phyloP scores from a whole-genome alignment of 805 yeast species.

The Saccharomycopsis synnaedendra region DNA sequence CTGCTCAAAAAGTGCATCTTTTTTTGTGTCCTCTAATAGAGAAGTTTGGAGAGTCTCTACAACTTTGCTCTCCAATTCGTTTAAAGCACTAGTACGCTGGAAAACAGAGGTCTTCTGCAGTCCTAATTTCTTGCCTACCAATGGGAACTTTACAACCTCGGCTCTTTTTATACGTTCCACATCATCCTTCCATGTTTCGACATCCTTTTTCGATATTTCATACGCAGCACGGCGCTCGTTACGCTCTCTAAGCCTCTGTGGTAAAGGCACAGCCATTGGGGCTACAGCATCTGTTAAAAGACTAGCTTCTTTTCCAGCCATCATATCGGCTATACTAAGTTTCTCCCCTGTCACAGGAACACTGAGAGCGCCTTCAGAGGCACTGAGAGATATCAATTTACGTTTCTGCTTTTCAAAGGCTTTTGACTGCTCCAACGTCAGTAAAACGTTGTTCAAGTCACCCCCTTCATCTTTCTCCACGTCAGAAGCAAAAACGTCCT shows the following conservation, averaged over 20 bases:
- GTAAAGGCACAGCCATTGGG: slow-evolving; percentile 70
- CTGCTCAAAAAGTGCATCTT: slow-evolving; percentile 79
- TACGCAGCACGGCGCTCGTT: slow-evolving; percentile 85
- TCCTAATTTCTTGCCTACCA: slow-evolving; percentile 31
- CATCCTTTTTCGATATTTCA: slow-evolving; percentile 77
- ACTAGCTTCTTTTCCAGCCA: slow-evolving; percentile 44
- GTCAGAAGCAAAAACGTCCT: slow-evolving; percentile 20
- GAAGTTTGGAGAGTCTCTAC: slow-evolving; percentile 51
- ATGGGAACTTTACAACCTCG: slow-evolving; percentile 73
- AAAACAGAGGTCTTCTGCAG: slow-evolving; percentile 38
- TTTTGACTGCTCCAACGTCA: slow-evolving; percentile 27
- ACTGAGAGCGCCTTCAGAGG: slow-evolving; percentile 58
- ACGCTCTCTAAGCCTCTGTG: slow-evolving; percentile 74
- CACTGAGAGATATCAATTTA: slow-evolving; percentile 38
- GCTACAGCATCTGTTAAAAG: slow-evolving; percentile 27
- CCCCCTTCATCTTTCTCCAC: slow-evolving; percentile 21
- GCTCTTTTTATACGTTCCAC: slow-evolving; percentile 63
- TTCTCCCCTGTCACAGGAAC: slow-evolving; percentile 49
- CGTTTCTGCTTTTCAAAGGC: slow-evolving; percentile 27
- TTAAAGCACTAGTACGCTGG: slow-evolving; percentile 35
- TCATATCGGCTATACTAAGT: slow-evolving; percentile 63
- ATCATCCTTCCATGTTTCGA: slow-evolving; percentile 79
- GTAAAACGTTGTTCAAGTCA: slow-evolving; percentile 34
- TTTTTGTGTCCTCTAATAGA: slow-evolving; percentile 56
- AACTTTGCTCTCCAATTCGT: slow-evolving; percentile 59